Conservation (phyloP, 164 flowering plant genomes). For the Magnolia kwangsiensis region DNA sequence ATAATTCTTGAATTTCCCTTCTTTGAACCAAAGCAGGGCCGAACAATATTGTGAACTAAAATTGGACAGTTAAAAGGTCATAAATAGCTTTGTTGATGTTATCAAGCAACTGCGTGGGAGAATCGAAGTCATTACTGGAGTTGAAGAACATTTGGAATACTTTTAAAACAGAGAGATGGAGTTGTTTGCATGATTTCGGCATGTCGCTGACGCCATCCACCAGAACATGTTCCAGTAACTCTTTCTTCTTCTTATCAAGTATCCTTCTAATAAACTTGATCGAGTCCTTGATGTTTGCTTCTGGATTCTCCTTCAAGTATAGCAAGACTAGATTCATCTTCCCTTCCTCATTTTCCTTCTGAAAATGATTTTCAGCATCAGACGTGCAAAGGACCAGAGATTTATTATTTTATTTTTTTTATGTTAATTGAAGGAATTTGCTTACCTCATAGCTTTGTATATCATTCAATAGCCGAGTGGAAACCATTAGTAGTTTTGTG, state of each 20-base stretch:
- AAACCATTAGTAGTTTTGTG: conserved; percentile 33
- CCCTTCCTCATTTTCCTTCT: conserved; percentile 44
- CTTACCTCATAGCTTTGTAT: conserved; percentile 5
- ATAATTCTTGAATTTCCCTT: too few species aligned
- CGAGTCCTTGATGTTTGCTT: conserved; percentile 28
- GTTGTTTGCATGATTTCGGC: conserved; percentile 18
- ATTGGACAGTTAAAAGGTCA: conserved; percentile 12
- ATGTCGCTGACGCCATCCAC: conserved; percentile 16
- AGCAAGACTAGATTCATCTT: conserved; percentile 33
- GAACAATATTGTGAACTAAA: background rate
- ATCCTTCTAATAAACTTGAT: conserved; percentile 20
- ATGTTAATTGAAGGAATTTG: background rate
- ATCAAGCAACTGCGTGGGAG: conserved; percentile 23
- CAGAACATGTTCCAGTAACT: conserved; percentile 31
- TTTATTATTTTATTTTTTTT: too few species aligned
- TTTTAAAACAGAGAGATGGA: conserved; percentile 30
- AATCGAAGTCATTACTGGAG: conserved; percentile 32
- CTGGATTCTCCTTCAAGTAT: conserved; percentile 31
- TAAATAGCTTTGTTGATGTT: conserved; percentile 41
- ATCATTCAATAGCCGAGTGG: conserved; percentile 35
- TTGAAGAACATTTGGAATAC: conserved; percentile 46
- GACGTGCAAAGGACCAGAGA: background rate
- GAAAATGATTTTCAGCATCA: conserved; percentile 3
- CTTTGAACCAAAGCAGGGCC: too few species aligned
- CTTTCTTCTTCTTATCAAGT: conserved; percentile 24